phyloP scores from a whole-genome alignment of 1,284 basidiomycete species.

The Malassezia nana region DNA sequence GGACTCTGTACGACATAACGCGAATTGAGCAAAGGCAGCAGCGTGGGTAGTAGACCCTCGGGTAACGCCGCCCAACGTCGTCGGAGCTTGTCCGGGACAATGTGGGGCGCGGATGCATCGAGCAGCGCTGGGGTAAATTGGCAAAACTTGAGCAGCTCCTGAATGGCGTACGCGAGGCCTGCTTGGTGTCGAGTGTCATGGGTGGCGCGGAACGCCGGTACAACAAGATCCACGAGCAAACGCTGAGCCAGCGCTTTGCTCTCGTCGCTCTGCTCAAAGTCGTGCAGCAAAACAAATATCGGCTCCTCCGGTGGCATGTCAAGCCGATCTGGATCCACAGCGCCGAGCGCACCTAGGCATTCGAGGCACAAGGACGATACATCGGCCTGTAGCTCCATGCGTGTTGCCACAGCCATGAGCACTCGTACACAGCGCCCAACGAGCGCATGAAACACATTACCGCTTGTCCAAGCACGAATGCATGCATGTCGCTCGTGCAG shows the following conservation, averaged over 20 bases:
- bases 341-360: conserved; percentile 86
- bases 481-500: conserved; percentile 25
- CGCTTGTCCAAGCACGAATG: conserved; percentile 29
- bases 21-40: conserved; percentile 61
- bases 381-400: conserved; percentile 56
- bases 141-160: conserved; percentile 81
- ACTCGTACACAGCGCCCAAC: conserved; percentile 63
- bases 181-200: conserved; percentile 87
- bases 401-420: conserved; percentile 63
- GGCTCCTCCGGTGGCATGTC: conserved; percentile 59
- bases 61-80: conserved; percentile 64
- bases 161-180: conserved; percentile 80
- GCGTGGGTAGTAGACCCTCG: conserved; percentile 73
- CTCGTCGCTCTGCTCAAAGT: conserved; percentile 74
- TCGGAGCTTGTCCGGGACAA: conserved; percentile 56
- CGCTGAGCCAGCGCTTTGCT: conserved; percentile 71
- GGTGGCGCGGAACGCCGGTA: conserved; percentile 83
- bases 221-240: conserved; percentile 74
- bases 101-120: conserved; percentile 40
- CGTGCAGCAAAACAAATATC: conserved; percentile 65
- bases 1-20: conserved; percentile 34
- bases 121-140: conserved; percentile 69
- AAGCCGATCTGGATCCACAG: conserved; percentile 88
- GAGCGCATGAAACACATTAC: conserved; percentile 66
- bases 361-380: conserved; percentile 62